Base-by-base conservation (phyloP, 1,139 yeast species). In the Yamadazyma trypodendri region DNA sequence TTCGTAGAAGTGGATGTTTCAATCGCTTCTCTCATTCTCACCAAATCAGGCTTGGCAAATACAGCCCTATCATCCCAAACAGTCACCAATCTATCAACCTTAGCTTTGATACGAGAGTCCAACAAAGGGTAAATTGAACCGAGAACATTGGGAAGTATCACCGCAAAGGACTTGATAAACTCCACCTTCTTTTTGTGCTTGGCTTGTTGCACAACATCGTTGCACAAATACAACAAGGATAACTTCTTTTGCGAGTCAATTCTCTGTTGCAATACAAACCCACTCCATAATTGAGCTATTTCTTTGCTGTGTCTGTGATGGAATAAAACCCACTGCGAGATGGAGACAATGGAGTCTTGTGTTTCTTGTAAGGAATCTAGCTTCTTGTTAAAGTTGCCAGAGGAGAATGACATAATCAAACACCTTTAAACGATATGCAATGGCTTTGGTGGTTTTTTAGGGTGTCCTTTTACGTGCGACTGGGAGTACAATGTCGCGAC, bases 141-240 rank as follows among this genome's bases (percentile, higher is more conserved):
- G 35, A 75, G 49, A 0, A 70, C 69, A 2, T 35, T 32, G 0
- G 77, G 76, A 32, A 76, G 60, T 2, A 75, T 76, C 2, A 54
- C 54, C 6, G 75, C 72, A 59, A 85, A 87, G 4, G 80, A 83
- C 4, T 60, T 61, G 7, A 81, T 63, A 48, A 83, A 83, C 39
- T 81, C 87, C 2, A 61, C 63, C 51, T 77, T 79, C 46, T 75
- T 70, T 51, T 81, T 79, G 32, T 84, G 82, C 39, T 83, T 71
- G 2, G 92, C 80, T 54, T 85, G 86, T 58, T 88, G 96, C 1
- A 86, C 84, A 18, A 88, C 84, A 51, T 88, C 96, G 55, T 88
- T 88, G 39, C 87, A 84, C 15, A 88, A 68, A 51, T 88, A 87
- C 24, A 88, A 68, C 38, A 84, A 58, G 2, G 83, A 71, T 37